phyloP scores from a whole-genome alignment of 441 rosid species.

The Manihot esculenta region DNA sequence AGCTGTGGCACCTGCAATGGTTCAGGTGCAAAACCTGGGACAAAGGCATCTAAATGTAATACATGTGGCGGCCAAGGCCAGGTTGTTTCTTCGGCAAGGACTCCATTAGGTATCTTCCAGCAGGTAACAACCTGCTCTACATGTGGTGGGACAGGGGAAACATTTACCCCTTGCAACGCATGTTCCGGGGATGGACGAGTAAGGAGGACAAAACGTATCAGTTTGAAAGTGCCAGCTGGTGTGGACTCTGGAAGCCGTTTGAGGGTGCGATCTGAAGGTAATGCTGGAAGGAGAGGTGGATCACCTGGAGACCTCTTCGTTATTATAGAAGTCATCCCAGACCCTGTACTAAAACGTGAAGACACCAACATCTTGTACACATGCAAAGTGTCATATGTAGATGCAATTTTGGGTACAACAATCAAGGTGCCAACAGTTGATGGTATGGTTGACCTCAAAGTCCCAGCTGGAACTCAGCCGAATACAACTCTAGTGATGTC shows the following conservation, averaged over 20 bases:
- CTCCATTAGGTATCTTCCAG: slow-evolving; percentile 95
- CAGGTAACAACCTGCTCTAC: slow-evolving; percentile 92
- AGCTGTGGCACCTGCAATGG: slow-evolving; percentile 82
- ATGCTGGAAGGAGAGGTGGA: slow-evolving; percentile 91
- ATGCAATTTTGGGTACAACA: slow-evolving; percentile 87
- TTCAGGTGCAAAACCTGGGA: slow-evolving; percentile 89
- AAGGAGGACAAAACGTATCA: slow-evolving; percentile 81
- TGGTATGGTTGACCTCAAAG: slow-evolving; percentile 91
- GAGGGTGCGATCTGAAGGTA: slow-evolving; percentile 91
- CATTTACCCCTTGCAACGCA: slow-evolving; percentile 67
- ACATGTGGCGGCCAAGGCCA: slow-evolving; percentile 98
- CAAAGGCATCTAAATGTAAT: slow-evolving; percentile 70
- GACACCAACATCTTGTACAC: slow-evolving; percentile 80
- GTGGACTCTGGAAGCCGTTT: slow-evolving; percentile 94
- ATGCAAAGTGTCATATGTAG: slow-evolving; percentile 84
- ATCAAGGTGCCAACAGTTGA: slow-evolving; percentile 91
- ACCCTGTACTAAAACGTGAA: slow-evolving; percentile 79
- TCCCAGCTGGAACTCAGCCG: slow-evolving; percentile 94
- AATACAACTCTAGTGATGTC: slow-evolving; percentile 92
- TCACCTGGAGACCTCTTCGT: slow-evolving; percentile 91
- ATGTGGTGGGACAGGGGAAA: slow-evolving; percentile 79
- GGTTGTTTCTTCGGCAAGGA: slow-evolving; percentile 84
- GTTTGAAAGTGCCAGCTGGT: slow-evolving; percentile 92
- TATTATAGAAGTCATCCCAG: slow-evolving; percentile 78
- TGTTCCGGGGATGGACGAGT: slow-evolving; percentile 96